Base-by-base conservation (phyloP, 306 rosid species). In the Gillenia trifoliata region DNA sequence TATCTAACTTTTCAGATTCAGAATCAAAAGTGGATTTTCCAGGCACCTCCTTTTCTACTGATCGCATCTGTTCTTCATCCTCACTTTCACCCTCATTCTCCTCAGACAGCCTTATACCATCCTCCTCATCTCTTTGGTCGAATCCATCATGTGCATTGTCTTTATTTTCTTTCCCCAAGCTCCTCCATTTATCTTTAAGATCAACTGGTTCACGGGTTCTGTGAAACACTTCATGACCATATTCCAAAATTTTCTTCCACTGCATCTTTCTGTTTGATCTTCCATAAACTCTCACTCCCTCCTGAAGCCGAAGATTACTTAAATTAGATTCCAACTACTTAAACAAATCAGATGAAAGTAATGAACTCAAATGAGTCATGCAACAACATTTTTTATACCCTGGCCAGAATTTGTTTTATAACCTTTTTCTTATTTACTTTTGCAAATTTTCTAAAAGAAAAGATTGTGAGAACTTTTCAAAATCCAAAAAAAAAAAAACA, bases 181-280 rank as follows among this genome's bases (percentile, higher is more conserved):
- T 8, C 33, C 77, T 89, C 97, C 97, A 93, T 72, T 93, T 93
- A 81, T 93, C 96, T 84, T 86, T 91, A 26, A 87, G 85, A 77
- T 84, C 88, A 67, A 4, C 68, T 29, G 88, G 88, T 29, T 57
- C 64, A n/a, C 90, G 88, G 45, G 79, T 82, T 38, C 1, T 11
- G 29, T 80, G 71, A 47, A 87, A 87, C 29, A 82, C 41, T 45
- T 68, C 69, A 41, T 28, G 65, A 30, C 90, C 90, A 10, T 25
- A 73, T 43, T 82, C 85, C 78, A 87, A 82, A 82, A 87, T 80
- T 64, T 71, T 77, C 80, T 55, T 77, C 90, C 88, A 84, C 1
- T 83, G 87, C 12, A 82, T 13, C 66, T 82, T 79, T 77, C 72
- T 62, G 17, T 67, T 67, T 26, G 11, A 50, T 41, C 61, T 33